Conservation (phyloP, 2,329 filamentous ascomycete genomes). For the Ophiostoma sp. region DNA sequence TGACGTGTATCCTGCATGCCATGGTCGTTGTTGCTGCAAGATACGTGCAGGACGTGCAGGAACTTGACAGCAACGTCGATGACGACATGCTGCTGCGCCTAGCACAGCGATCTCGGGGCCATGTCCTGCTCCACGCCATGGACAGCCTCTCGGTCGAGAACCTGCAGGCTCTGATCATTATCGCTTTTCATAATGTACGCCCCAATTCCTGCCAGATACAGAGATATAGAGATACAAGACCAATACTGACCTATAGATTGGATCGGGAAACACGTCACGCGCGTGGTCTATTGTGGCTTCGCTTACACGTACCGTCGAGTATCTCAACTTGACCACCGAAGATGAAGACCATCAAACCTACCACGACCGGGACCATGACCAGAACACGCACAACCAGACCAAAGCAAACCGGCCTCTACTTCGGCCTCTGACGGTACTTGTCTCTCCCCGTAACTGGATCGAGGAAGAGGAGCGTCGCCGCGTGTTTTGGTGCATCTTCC, state of each 20-base stretch:
- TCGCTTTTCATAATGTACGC: slow-evolving; percentile 34
- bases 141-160: slow-evolving; percentile 33
- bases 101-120: slow-evolving; percentile 23
- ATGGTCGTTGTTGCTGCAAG: slow-evolving; percentile 29
- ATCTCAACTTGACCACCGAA: slow-evolving; percentile 35
- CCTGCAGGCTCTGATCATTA: slow-evolving; percentile 34
- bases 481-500: slow-evolving; percentile 38
- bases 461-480: slow-evolving; percentile 31
- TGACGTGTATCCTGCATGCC: slow-evolving; percentile 34
- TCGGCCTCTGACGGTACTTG: slow-evolving; percentile 30
- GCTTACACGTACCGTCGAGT: slow-evolving; percentile 36
- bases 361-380: neutral
- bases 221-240: too few relatives aligned
- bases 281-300: slow-evolving; percentile 36
- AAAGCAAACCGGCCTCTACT: slow-evolving; percentile 26
- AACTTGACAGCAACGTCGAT: slow-evolving; percentile 25
- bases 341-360: slow-evolving; percentile 25
- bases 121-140: slow-evolving; percentile 32
- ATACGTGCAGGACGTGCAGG: neutral
- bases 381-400: neutral
- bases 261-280: slow-evolving; percentile 28
- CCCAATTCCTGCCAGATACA: neutral
- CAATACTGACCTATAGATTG: slow-evolving; percentile 23
- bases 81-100: slow-evolving; percentile 26
- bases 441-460: slow-evolving; percentile 32